Conservation (phyloP, 331 rosid species). For the Saraca asoca region DNA sequence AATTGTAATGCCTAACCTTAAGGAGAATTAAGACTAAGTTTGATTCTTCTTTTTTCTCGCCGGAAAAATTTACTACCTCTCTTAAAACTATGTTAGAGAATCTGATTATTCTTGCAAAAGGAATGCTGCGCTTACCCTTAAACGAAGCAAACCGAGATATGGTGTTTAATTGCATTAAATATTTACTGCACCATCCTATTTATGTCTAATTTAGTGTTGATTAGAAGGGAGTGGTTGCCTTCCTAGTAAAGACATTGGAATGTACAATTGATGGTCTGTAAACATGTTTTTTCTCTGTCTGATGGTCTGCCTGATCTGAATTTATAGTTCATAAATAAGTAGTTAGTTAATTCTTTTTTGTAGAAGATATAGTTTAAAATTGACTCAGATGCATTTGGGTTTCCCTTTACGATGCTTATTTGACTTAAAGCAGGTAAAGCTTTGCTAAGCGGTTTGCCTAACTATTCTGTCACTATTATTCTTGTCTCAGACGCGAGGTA, state of each 20-base stretch:
- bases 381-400: slow-evolving; percentile 11
- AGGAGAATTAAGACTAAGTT: slow-evolving; percentile 9
- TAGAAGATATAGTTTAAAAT: neutral
- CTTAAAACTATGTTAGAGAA: too few species aligned
- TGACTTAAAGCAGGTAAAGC: slow-evolving; percentile 13
- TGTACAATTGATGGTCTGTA: slow-evolving; percentile 2
- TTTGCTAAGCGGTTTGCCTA: slow-evolving; percentile 18
- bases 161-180: slow-evolving; percentile 24
- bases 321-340: neutral
- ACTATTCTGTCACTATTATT: slow-evolving; percentile 19
- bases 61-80: slow-evolving; percentile 15
- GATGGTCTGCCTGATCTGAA: slow-evolving; percentile 9
- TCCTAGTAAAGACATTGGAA: slow-evolving; percentile 7
- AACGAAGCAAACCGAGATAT: neutral
- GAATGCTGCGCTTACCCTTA: slow-evolving; percentile 14
- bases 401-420: slow-evolving; percentile 5
- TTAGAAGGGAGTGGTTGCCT: too few species aligned
- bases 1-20: neutral
- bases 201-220: too few species aligned
- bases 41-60: neutral
- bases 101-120: slow-evolving; percentile 26
- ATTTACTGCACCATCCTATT: too few species aligned
- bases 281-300: slow-evolving; percentile 10
- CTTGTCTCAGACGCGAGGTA: slow-evolving; percentile 34
- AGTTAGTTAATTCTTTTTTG: neutral